These are phyloP conservation scores for Gracilaria domingensis DNA, from an alignment of 23 red algal genomes.

Conservation along the genomic window DNA sequence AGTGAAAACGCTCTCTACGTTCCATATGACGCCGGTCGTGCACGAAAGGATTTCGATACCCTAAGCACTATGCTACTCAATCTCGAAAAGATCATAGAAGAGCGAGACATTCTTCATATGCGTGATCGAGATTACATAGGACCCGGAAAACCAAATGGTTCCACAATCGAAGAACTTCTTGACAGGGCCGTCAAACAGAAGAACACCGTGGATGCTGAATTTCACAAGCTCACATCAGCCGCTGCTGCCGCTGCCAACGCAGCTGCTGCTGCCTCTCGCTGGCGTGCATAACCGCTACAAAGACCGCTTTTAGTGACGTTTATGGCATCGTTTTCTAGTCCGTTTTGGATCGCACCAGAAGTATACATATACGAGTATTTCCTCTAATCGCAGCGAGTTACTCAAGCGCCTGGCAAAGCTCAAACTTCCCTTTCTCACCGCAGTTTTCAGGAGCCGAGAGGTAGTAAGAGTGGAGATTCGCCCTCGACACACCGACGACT, in stretches of 20 bases:
- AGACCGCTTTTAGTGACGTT: not conserved
- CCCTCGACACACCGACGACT: not conserved
- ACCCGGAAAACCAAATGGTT: conserved; percentile 11
- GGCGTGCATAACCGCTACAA: conserved; percentile 3
- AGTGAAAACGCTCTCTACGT: conserved; percentile 34
- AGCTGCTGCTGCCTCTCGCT: conserved; percentile 9
- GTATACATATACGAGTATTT: not conserved
- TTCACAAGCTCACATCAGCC: conserved; percentile 27
- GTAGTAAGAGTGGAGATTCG: not conserved
- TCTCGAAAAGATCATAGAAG: conserved; percentile 26
- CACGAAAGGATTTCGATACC: conserved; percentile 38
- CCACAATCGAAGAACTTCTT: conserved; percentile 2
- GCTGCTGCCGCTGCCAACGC: conserved; percentile 16
- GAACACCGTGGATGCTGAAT: conserved; percentile 11
- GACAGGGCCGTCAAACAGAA: conserved; percentile 23
- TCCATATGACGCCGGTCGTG: conserved; percentile 28
- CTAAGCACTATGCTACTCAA: conserved; percentile 13
- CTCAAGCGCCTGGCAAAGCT: not conserved
- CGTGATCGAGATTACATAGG: conserved; percentile 16
- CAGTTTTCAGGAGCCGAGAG: not conserved
- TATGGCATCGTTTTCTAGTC: not conserved
- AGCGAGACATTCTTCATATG: conserved; percentile 36
- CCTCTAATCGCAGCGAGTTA: not conserved
- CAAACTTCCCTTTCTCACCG: not conserved
- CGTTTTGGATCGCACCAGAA: not conserved